Conservation (phyloP, 192 early-diverging fungal species). For the Haplosporangium gracile region DNA sequence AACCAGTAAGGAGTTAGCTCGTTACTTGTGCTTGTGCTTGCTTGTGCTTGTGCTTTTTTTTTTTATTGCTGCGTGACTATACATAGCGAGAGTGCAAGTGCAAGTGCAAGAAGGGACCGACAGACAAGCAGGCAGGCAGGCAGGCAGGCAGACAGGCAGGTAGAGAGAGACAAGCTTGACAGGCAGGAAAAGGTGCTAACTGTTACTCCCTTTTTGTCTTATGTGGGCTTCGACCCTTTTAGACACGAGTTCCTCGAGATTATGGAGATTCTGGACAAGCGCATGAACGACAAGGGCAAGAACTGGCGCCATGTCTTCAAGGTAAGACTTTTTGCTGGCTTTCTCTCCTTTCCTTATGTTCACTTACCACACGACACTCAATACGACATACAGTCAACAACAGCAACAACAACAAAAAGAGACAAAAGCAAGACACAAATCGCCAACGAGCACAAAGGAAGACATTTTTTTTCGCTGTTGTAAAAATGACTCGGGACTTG, state of each 20-base stretch:
- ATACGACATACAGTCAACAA: neutral
- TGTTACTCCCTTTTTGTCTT: slow-evolving; percentile 1
- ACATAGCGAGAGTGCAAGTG: neutral
- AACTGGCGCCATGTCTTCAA: slow-evolving; percentile 99
- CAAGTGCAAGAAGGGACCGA: too few relatives aligned
- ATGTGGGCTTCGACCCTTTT: neutral
- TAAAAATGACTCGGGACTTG: slow-evolving; percentile 38
- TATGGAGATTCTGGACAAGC: slow-evolving; percentile 98
- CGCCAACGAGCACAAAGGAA: neutral
- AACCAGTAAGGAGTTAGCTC: slow-evolving; percentile 77
- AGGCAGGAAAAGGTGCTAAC: neutral
- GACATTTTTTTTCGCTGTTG: neutral
- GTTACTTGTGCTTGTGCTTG: neutral
- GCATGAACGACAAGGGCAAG: slow-evolving; percentile 95
- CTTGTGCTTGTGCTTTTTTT: neutral
- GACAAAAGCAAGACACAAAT: neutral
- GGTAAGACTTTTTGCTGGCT: slow-evolving; percentile 59
- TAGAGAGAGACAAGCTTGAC: neutral
- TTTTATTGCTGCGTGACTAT: neutral
- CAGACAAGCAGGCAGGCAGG: neutral
- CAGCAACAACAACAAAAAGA: neutral
- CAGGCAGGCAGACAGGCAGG: neutral
- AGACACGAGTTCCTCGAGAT: slow-evolving; percentile 94
- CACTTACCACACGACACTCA: neutral
- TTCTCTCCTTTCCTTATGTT: neutral